Evolutionary conservation across 345 rosid species (phyloP).

Genomic region (Populus simonii): DNA sequence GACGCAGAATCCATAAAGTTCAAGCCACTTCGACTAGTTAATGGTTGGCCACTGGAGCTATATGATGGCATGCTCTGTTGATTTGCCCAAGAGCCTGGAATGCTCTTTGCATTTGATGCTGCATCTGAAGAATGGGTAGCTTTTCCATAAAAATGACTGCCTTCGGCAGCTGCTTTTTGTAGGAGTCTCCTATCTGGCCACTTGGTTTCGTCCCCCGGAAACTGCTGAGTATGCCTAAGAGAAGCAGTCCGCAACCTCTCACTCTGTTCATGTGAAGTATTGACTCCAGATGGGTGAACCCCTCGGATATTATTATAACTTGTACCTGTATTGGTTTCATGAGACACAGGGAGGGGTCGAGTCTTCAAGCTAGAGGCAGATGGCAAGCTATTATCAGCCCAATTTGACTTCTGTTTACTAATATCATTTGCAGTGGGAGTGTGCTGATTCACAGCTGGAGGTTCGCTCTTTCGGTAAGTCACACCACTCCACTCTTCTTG

Average conservation of each 20-base stretch:
- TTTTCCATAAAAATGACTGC: slow-evolving; percentile 39
- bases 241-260: slow-evolving; percentile 30
- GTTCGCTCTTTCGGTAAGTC: slow-evolving; percentile 36
- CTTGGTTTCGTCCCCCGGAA: slow-evolving; percentile 32
- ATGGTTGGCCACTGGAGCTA: slow-evolving; percentile 34
- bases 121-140: slow-evolving; percentile 33
- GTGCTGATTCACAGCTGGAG: slow-evolving; percentile 30
- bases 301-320: slow-evolving; percentile 37
- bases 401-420: slow-evolving; percentile 34
- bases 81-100: slow-evolving; percentile 35
- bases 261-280: slow-evolving; percentile 31
- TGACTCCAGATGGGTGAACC: slow-evolving; percentile 44
- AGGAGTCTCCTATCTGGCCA: slow-evolving; percentile 36
- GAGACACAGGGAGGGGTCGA: slow-evolving; percentile 2
- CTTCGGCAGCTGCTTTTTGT: slow-evolving; percentile 31
- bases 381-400: slow-evolving; percentile 40
- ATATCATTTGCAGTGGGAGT: slow-evolving; percentile 22
- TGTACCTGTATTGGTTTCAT: slow-evolving; percentile 10
- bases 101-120: slow-evolving; percentile 35
- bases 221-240: slow-evolving; percentile 36
- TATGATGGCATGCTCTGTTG: slow-evolving; percentile 23
- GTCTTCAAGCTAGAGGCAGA: slow-evolving; percentile 29
- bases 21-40: slow-evolving; percentile 42
- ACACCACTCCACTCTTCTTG: slow-evolving; percentile 65
- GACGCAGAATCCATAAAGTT: slow-evolving; percentile 36